Evolutionary conservation across 495 filamentous ascomycete species (phyloP).

Genomic region (Chlorociboria aeruginascens): DNA sequence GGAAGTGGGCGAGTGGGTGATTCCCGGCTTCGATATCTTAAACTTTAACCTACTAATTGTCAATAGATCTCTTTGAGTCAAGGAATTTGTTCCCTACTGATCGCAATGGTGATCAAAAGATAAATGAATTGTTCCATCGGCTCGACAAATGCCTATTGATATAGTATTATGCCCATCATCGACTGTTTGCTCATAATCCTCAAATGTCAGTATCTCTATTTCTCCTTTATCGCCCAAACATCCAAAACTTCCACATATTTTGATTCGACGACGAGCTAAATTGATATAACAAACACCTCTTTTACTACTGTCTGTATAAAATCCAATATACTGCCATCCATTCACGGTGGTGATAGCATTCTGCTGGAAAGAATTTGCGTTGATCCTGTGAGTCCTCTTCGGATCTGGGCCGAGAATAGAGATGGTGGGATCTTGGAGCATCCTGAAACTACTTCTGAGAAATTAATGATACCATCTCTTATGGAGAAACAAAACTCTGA

Average conservation of each 20-base stretch:
- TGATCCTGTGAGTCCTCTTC: constrained; percentile 19
- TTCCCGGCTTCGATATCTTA: constrained; percentile 18
- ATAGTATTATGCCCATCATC: constrained; percentile 26
- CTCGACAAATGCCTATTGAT: constrained; percentile 21
- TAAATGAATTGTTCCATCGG: constrained; percentile 25
- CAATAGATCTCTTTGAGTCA: neutral
- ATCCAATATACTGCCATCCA: constrained; percentile 24
- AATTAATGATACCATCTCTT: neutral
- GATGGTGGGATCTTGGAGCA: constrained; percentile 3
- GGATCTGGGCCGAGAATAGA: constrained; percentile 18
- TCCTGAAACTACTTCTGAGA: neutral
- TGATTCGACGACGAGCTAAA: constrained; percentile 9
- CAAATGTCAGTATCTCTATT: constrained; percentile 21
- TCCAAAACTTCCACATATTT: neutral
- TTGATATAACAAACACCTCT: constrained; percentile 8
- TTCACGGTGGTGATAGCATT: constrained; percentile 21
- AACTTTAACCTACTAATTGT: constrained; percentile 10
- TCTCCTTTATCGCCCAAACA: neutral
- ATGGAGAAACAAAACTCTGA: too few relatives aligned
- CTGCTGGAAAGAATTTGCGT: constrained; percentile 24
- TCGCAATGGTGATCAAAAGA: constrained; percentile 18
- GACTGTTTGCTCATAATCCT: constrained; percentile 22
- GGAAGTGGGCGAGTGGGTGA: constrained; percentile 10
- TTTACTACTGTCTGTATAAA: constrained; percentile 19
- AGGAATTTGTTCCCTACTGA: constrained; percentile 1